Evolutionary conservation across 148 eudicot genomes (phyloP).

Genomic region (Amaranthus hypochondriacus): DNA sequence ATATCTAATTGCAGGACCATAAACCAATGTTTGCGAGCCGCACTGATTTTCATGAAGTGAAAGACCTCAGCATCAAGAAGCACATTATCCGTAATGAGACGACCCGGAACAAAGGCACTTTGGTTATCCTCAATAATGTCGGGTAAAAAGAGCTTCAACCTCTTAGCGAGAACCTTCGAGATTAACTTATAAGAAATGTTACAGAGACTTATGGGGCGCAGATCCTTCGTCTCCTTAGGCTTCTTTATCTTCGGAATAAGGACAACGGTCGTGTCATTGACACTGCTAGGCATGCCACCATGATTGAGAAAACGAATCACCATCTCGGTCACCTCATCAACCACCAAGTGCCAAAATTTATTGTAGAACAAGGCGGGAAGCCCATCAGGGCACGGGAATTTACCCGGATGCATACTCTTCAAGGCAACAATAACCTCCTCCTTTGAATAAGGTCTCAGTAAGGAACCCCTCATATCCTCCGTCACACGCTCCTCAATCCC

Average conservation of each 20-base stretch:
- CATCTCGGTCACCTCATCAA: no score
- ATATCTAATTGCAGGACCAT: background rate
- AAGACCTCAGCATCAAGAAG: background rate
- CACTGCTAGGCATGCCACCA: no score
- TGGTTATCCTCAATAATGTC: background rate
- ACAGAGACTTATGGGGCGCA: background rate
- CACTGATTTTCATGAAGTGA: background rate
- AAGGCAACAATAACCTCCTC: no score
- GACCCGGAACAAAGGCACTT: background rate
- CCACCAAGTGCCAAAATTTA: no score
- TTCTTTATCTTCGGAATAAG: background rate
- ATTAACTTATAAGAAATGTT: background rate
- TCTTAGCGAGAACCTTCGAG: background rate
- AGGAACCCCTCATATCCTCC: no score
- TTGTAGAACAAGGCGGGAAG: no score
- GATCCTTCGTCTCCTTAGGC: background rate
- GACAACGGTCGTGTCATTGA: no score
- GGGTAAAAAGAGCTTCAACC: background rate
- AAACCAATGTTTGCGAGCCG: background rate
- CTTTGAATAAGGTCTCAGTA: no score
- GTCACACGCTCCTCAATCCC: no score
- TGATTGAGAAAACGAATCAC: no score
- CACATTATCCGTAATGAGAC: background rate
- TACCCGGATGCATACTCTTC: no score
- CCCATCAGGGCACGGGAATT: no score